These are phyloP conservation scores for Macrotyloma uniflorum DNA, from an alignment of 306 rosid species.

Conservation along the genomic window DNA sequence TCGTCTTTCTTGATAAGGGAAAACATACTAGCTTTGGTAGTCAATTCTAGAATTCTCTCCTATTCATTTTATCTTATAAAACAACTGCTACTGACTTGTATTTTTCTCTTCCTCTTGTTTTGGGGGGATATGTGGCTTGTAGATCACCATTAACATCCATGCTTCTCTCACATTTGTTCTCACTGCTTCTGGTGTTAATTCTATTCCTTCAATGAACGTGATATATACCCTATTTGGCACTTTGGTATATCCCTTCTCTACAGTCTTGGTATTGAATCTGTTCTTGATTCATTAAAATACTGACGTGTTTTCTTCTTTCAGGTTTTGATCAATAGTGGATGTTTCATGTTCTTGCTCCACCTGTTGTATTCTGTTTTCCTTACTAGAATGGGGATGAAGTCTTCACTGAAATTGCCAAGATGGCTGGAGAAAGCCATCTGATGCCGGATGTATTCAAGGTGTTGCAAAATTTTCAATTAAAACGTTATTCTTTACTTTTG, in stretches of 20 bases:
- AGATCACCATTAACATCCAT: conserved; percentile 96
- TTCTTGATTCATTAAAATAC: conserved; percentile 20
- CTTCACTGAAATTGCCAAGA: conserved; percentile 79
- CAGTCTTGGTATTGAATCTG: background rate
- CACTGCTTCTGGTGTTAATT: conserved; percentile 70
- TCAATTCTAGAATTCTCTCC: background rate
- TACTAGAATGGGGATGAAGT: conserved; percentile 83
- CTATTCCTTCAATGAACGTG: conserved; percentile 76
- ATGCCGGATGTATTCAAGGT: conserved; percentile 15
- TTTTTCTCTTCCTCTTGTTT: conserved; percentile 20
- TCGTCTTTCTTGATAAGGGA: conserved; percentile 92
- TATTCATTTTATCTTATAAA: background rate
- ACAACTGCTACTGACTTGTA: background rate
- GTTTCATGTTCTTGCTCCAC: conserved; percentile 87
- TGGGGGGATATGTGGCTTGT: conserved; percentile 34
- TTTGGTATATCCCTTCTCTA: conserved; percentile 56
- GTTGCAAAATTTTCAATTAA: background rate
- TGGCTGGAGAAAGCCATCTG: conserved; percentile 86
- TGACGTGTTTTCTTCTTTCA: conserved; percentile 26
- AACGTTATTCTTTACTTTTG: conserved; percentile 5
- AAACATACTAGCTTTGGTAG: conserved; percentile 91
- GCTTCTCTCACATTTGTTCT: conserved; percentile 87
- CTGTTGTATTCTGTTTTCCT: conserved; percentile 82
- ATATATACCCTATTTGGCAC: conserved; percentile 72
- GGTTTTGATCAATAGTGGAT: conserved; percentile 82